Evolutionary conservation across 1,284 basidiomycete species (phyloP), one percentile per base, ranked within the genome.

Genomic region (Boletus semigastroideus): DNA sequence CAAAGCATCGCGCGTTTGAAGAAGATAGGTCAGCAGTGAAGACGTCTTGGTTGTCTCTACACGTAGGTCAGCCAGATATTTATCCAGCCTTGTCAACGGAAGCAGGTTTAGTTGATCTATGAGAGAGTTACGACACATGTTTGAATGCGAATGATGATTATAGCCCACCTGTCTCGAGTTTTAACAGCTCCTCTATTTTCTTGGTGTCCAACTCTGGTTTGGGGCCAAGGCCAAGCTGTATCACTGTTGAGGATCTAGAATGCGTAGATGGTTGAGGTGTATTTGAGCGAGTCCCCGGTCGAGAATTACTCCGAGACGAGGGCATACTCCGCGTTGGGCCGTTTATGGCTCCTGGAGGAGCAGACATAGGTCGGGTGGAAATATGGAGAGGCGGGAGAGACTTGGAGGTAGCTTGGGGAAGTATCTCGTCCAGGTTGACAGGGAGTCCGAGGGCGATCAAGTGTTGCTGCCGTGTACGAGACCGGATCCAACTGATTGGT

Each of bases 401-500:
- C 56, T 86, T 87, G 25, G 83, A 78, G 52, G 79, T 82, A 22
- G 83, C 79, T 46, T 83, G 84, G 3, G 92, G 90, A 40, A 94
- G 73, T 17, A 94, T 84, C 74, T 97, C 94, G 67, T 97, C 94
- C 6, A 96, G 77, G 66, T 96, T 96, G 46, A 97, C 89, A 5
- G 94, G 94, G 44, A 97, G 86, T 33, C 94, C 94, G 36, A 97
- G 82, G 13, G 90, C 75, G 56, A 95, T 93, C 39, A 97, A 78
- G 61, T 96, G 92, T 63, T 94, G 90, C 45, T 92, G 77, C 51
- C 94, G 82, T 62, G 92, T 92, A 42, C 89, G 82, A 46, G 92
- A 94, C 39, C 92, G 84, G 50, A 86, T 92, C 94, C 94, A 97
- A 63, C 92, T 94, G 43, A 93, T 85, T 14, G 91, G 87, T 67